Evolutionary conservation across 2,329 filamentous ascomycete genomes (phyloP).

Genomic region (Camillea tinctor): DNA sequence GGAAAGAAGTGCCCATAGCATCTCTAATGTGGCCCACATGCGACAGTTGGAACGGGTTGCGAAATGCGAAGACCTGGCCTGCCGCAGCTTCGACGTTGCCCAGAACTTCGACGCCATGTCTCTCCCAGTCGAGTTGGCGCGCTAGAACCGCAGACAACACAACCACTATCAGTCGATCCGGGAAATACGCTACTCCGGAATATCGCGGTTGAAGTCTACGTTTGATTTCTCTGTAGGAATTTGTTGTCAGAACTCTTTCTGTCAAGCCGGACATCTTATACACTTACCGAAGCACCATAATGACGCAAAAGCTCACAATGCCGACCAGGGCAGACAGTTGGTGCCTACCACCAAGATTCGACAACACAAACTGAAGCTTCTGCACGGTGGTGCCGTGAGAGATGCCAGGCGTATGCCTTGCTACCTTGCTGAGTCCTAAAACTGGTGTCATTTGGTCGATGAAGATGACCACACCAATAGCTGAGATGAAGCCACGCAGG

Average conservation of each 20-base stretch:
- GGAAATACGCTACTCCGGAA: conserved; percentile 80
- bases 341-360: conserved; percentile 66
- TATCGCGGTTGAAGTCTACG: conserved; percentile 75
- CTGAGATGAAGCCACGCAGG: conserved; percentile 91
- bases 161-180: conserved; percentile 88
- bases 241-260: conserved; percentile 8
- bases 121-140: conserved; percentile 74
- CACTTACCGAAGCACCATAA: conserved; percentile 81
- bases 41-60: conserved; percentile 77
- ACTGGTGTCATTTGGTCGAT: conserved; percentile 94
- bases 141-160: conserved; percentile 79
- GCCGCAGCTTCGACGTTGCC: conserved; percentile 75
- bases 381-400: conserved; percentile 83
- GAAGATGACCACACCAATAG: conserved; percentile 93
- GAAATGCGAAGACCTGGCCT: conserved; percentile 73
- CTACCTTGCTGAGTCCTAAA: conserved; percentile 69
- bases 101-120: conserved; percentile 77
- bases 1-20: conserved; percentile 85
- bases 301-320: conserved; percentile 76
- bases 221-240: conserved; percentile 67
- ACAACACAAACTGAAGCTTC: conserved; percentile 77
- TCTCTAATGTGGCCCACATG: conserved; percentile 82
- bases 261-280: not conserved
- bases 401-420: conserved; percentile 60
- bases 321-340: conserved; percentile 74